Evolutionary conservation across 495 filamentous ascomycete species (phyloP).

Genomic region (Evansstolkia leycettana): DNA sequence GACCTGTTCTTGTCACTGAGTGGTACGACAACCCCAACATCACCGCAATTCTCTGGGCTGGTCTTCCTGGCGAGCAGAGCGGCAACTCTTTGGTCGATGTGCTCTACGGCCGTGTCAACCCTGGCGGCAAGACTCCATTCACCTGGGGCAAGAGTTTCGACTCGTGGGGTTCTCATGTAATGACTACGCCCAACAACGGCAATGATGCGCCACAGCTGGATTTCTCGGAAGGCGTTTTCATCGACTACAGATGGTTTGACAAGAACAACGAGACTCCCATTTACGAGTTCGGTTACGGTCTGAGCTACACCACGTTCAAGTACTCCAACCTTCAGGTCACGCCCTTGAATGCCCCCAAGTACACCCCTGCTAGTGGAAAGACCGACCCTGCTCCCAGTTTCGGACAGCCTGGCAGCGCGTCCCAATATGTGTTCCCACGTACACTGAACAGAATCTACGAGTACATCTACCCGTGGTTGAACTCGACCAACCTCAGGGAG

Average conservation of each 20-base stretch:
- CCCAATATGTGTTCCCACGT: slow-evolving; percentile 65
- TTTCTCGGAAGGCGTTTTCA: slow-evolving; percentile 79
- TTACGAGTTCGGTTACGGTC: slow-evolving; percentile 85
- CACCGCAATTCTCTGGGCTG: slow-evolving; percentile 89
- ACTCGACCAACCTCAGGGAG: slow-evolving; percentile 51
- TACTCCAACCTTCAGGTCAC: slow-evolving; percentile 63
- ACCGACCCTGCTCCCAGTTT: slow-evolving; percentile 56
- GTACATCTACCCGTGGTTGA: slow-evolving; percentile 89
- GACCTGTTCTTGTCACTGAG: slow-evolving; percentile 63
- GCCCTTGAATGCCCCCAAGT: slow-evolving; percentile 40
- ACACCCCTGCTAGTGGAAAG: slow-evolving; percentile 54
- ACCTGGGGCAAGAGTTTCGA: slow-evolving; percentile 66
- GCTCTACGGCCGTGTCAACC: slow-evolving; percentile 81
- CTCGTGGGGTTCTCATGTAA: slow-evolving; percentile 63
- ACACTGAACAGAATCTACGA: slow-evolving; percentile 39
- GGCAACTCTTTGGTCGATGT: slow-evolving; percentile 86
- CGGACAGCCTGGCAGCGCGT: slow-evolving; percentile 51
- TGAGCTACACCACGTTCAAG: slow-evolving; percentile 78
- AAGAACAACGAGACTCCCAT: slow-evolving; percentile 58
- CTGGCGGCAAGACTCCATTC: slow-evolving; percentile 75
- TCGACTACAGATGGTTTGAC: slow-evolving; percentile 91
- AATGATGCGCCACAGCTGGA: slow-evolving; percentile 60
- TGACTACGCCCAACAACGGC: slow-evolving; percentile 66
- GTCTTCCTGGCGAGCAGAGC: slow-evolving; percentile 82
- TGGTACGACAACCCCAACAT: slow-evolving; percentile 82